phyloP scores from a whole-genome alignment of 768 basidiomycete genomes.

The Leucocoprinus sp. region DNA sequence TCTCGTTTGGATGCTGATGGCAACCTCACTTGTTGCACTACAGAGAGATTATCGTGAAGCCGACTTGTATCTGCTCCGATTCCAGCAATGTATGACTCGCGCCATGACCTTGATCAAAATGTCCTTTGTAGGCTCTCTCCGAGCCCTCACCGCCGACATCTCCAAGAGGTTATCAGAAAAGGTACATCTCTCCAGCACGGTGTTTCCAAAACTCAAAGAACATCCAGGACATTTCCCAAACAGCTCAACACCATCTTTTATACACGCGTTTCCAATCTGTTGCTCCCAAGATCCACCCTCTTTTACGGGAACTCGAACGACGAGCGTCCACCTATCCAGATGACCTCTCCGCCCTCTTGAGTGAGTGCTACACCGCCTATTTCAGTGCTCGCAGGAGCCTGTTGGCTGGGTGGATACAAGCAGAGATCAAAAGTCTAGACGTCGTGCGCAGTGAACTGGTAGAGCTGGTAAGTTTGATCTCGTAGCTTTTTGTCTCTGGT shows the following conservation, averaged over 20 bases:
- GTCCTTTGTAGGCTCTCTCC: slow-evolving; percentile 84
- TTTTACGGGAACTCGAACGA: slow-evolving; percentile 80
- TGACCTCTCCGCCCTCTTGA: slow-evolving; percentile 72
- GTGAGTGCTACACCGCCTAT: slow-evolving; percentile 85
- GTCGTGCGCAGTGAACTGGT: slow-evolving; percentile 77
- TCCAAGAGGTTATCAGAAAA: slow-evolving; percentile 68
- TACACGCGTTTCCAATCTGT: slow-evolving; percentile 83
- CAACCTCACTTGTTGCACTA: not conserved
- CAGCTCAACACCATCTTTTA: slow-evolving; percentile 76
- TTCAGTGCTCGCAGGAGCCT: slow-evolving; percentile 66
- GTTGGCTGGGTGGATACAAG: slow-evolving; percentile 62
- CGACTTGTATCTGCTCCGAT: slow-evolving; percentile 90
- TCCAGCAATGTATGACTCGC: slow-evolving; percentile 96
- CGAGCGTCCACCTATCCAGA: slow-evolving; percentile 69
- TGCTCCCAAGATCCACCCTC: slow-evolving; percentile 61
- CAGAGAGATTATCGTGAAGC: slow-evolving; percentile 90
- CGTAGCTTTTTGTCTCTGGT: not conserved
- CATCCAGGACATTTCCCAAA: slow-evolving; percentile 63
- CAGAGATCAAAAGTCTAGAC: slow-evolving; percentile 80
- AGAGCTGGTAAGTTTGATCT: slow-evolving; percentile 55
- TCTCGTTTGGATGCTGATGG: not conserved
- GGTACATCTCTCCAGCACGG: slow-evolving; percentile 26
- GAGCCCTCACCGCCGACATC: slow-evolving; percentile 73
- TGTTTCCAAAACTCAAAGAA: not conserved
- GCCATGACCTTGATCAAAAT: slow-evolving; percentile 98